Percentiles rank a stretch among this genome's conserved stretches.
phyloP scores from a whole-genome alignment of 2,329 filamentous ascomycete genomes.

The Claviceps fusiformis region DNA sequence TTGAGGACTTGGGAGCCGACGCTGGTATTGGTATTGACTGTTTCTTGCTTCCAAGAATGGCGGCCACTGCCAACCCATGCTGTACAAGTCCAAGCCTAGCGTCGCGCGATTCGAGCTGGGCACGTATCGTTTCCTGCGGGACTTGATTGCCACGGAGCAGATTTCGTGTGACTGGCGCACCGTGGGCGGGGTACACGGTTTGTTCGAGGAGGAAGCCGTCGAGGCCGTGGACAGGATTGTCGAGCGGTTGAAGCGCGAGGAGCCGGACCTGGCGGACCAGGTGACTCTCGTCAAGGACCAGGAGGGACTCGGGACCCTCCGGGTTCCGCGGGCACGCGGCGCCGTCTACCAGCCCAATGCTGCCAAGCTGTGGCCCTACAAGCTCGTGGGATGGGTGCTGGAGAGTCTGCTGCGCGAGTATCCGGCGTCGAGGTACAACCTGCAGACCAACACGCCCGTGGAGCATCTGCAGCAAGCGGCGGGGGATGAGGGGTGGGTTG shows the following conservation, averaged over 20 bases:
- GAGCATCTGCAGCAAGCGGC: conserved; percentile 26
- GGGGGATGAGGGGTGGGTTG: conserved; percentile 33
- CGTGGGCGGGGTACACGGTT: conserved; percentile 49
- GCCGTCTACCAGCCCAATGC: conserved; percentile 52
- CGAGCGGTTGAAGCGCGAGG: conserved; percentile 27
- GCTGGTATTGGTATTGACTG: background rate
- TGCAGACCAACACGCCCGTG: conserved; percentile 63
- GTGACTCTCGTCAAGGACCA: conserved; percentile 26
- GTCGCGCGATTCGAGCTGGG: conserved; percentile 59
- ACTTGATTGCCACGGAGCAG: conserved; percentile 39
- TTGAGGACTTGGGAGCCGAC: conserved; percentile 6
- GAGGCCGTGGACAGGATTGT: conserved; percentile 37
- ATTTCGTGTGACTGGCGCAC: conserved; percentile 59
- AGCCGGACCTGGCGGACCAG: conserved; percentile 43
- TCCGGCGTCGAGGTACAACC: conserved; percentile 41
- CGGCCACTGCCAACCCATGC: conserved; percentile 60
- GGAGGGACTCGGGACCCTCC: conserved; percentile 33
- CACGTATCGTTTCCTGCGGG: conserved; percentile 48
- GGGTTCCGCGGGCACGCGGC: conserved; percentile 43
- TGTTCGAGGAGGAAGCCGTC: conserved; percentile 44
- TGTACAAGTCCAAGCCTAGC: conserved; percentile 46
- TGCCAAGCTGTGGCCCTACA: conserved; percentile 70
- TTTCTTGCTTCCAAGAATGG: conserved; percentile 35
- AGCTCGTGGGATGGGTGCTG: conserved; percentile 61
- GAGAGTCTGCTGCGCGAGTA: conserved; percentile 36